phyloP scores from a whole-genome alignment of 164 flowering plant genomes.

The Dillenia turbinata region DNA sequence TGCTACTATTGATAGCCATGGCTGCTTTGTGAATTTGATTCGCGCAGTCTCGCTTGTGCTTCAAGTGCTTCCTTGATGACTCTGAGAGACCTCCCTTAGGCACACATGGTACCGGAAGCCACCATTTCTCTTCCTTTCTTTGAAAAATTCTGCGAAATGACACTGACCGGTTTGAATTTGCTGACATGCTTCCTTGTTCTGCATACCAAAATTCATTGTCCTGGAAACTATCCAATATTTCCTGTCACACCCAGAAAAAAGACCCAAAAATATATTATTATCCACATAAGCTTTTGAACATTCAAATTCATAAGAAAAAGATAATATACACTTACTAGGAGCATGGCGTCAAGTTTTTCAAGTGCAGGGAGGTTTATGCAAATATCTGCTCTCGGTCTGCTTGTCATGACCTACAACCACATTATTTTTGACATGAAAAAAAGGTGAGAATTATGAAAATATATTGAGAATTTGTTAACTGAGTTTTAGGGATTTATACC shows the following conservation, averaged over 20 bases:
- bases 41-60: constrained; percentile 69
- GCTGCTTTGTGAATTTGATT: constrained; percentile 96
- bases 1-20: constrained; percentile 71
- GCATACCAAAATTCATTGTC: constrained; percentile 71
- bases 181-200: constrained; percentile 56
- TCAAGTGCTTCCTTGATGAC: constrained; percentile 61
- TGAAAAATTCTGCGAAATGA: constrained; percentile 59
- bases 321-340: constrained; percentile 49
- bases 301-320: no score
- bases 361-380: constrained; percentile 88
- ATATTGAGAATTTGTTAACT: neutral
- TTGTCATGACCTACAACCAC: constrained; percentile 65
- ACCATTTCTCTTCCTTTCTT: constrained; percentile 93
- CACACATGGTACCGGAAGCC: constrained; percentile 91
- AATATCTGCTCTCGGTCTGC: constrained; percentile 77
- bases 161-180: constrained; percentile 40
- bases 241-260: constrained; percentile 34
- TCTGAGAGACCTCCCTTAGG: constrained; percentile 74
- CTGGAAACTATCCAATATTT: constrained; percentile 61
- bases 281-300: no score
- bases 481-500: constrained; percentile 31
- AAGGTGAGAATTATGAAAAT: neutral
- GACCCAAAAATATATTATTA: no score
- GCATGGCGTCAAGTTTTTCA: constrained; percentile 80
- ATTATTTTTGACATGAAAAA: constrained; percentile 6